Evolutionary conservation across 257 asterid species (phyloP).

Genomic region (Anisodus acutangulus): DNA sequence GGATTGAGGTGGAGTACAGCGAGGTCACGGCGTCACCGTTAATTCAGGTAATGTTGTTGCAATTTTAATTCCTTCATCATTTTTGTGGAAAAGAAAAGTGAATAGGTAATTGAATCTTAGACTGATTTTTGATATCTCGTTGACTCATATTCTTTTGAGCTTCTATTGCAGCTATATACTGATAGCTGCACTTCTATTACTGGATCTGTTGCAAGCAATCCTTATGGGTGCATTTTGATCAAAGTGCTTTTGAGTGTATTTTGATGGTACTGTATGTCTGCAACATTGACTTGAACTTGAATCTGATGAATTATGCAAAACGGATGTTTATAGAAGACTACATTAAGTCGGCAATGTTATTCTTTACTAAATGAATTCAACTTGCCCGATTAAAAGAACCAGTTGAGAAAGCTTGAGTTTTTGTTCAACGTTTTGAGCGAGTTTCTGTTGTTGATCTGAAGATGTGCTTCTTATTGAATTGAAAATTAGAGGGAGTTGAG

Average conservation of each 20-base stretch:
- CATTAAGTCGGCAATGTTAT: not conserved
- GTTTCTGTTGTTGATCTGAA: constrained; percentile 27
- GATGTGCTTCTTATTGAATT: constrained; percentile 30
- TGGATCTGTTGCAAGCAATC: constrained; percentile 19
- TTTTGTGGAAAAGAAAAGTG: constrained; percentile 37
- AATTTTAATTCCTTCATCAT: constrained; percentile 29
- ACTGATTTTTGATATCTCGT: constrained; percentile 41
- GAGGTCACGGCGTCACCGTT: constrained; percentile 20
- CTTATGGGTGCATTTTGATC: too few relatives aligned
- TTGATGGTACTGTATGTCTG: constrained; percentile 10
- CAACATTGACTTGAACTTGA: not conserved
- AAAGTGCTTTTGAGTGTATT: not conserved
- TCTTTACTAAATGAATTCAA: not conserved
- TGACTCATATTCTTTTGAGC: constrained; percentile 33
- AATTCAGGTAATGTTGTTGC: constrained; percentile 40
- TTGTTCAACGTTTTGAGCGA: not conserved
- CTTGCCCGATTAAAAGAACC: not conserved
- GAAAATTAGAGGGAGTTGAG: constrained; percentile 27
- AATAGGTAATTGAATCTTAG: constrained; percentile 32
- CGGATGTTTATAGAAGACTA: not conserved
- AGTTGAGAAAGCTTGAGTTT: constrained; percentile 7
- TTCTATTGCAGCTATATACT: constrained; percentile 25
- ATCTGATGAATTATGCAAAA: not conserved
- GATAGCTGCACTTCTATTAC: not conserved
- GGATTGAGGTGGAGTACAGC: constrained; percentile 24